Base-by-base conservation (phyloP, 768 basidiomycete species). In the Boletus rex-veris region DNA sequence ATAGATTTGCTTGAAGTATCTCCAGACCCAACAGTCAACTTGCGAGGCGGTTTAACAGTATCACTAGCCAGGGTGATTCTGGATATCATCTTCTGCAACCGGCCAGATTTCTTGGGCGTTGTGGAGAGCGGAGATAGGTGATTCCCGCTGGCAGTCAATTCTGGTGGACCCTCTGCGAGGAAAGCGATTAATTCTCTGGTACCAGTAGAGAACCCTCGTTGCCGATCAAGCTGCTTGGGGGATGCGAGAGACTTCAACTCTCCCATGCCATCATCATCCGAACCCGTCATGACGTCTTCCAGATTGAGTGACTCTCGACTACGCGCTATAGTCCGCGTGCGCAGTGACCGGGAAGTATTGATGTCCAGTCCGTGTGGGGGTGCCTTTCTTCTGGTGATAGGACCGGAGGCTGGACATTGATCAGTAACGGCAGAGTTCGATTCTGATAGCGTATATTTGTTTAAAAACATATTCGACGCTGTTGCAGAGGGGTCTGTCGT, bases 81-180 rank as follows among this genome's bases (percentile, higher is more conserved):
- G 18, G 90, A 91, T 61, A 94, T 88, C 84, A 94, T 91, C 58
- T 84, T 81, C 69, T 87, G 86, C 55, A 93, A 72, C 24, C 89
- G 79, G 45, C 82, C 82, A 50, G 77, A 77, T 69, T 83, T 83
- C 62, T 69, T 73, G 53, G 57, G 64, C 55, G 64, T 58, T 9
- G 46, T 4, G 14, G 61, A 55, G 12, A 63, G 74, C 28, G 74
- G 60, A 24, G 77, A 74, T 53, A 80, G 80, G 7, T 69, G 66
- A 50, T 73, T 75, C 24, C 79, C 78, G 44, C 74, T 66, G 12
- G 74, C 64, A 44, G 58, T 54, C 2, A 61, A 62, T 50, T 78
- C 76, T 15, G 80, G 79, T 3, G 82, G 81, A 7, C 83, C 83
- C 48, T 81, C 79, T 26, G 79, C 75, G 24, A 84, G 77, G 64